Evolutionary conservation across 2,329 filamentous ascomycete species (phyloP).

Genomic region (Alternaria hordeiaustralica): DNA sequence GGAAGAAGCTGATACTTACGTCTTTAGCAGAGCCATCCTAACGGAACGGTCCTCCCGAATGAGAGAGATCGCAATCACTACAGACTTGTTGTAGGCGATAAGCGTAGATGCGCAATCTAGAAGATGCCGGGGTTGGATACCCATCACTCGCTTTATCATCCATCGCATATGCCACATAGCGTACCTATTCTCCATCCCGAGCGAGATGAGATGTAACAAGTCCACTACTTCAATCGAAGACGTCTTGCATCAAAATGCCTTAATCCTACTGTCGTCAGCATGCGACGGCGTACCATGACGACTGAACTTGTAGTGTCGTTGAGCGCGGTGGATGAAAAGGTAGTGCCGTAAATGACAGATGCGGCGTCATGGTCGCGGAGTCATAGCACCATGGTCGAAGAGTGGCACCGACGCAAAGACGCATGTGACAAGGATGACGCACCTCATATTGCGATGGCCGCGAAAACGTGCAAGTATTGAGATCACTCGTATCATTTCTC

Average conservation of each 20-base stretch:
- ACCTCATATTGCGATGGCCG: no score
- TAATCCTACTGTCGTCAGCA: not conserved
- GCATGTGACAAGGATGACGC: not conserved
- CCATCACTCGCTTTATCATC: not conserved
- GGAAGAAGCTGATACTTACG: no score
- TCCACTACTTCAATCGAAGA: not conserved
- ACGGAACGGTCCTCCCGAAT: no score
- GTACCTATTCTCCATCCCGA: not conserved
- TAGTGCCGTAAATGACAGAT: not conserved
- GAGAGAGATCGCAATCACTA: no score
- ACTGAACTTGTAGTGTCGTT: not conserved
- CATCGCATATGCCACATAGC: rapidly evolving
- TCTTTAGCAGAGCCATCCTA: no score
- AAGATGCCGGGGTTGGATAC: not conserved
- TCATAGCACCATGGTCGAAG: not conserved
- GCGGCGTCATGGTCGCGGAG: not conserved
- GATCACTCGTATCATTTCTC: no score
- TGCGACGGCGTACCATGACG: not conserved
- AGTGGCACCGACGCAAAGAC: not conserved
- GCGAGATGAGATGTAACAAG: not conserved
- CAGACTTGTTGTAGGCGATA: no score
- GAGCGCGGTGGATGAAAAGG: not conserved
- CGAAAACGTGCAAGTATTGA: no score
- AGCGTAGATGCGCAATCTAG: no score
- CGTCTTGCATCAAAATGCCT: not conserved